These are phyloP conservation scores for Abelmoschus esculentus DNA, from an alignment of 345 rosid genomes.

Conservation along the genomic window DNA sequence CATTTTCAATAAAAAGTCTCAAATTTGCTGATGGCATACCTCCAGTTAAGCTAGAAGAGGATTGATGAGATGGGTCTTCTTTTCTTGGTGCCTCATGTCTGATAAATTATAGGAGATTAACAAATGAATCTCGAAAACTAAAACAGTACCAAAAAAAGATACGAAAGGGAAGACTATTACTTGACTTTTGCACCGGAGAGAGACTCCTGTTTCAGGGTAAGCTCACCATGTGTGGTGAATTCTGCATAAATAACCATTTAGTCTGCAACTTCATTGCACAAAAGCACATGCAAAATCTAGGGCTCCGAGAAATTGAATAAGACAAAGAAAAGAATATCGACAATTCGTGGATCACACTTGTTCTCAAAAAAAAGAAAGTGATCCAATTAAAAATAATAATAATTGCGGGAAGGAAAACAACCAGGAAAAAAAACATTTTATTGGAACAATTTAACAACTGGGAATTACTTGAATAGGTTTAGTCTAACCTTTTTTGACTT, in stretches of 20 bases:
- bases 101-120: slow-evolving; percentile 23
- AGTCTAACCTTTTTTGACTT: slow-evolving; percentile 48
- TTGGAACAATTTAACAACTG: background rate
- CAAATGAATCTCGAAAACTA: slow-evolving; percentile 4
- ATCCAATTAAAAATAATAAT: background rate
- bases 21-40: slow-evolving; percentile 26
- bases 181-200: slow-evolving; percentile 39
- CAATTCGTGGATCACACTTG: background rate
- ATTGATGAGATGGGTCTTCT: slow-evolving; percentile 38
- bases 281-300: background rate
- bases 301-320: background rate
- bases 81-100: slow-evolving; percentile 47
- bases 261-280: background rate
- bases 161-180: slow-evolving; percentile 28
- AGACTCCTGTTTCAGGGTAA: slow-evolving; percentile 44
- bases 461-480: background rate
- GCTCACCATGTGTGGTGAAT: slow-evolving; percentile 31
- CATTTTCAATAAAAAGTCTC: slow-evolving; percentile 8
- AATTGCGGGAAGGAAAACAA: background rate
- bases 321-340: background rate
- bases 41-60: slow-evolving; percentile 35
- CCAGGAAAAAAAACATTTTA: background rate
- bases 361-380: background rate
- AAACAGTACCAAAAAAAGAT: background rate
- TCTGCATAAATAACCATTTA: slow-evolving; percentile 34